phyloP scores from a whole-genome alignment of 805 yeast genomes.

The Wickerhamiella sergipiensis region DNA sequence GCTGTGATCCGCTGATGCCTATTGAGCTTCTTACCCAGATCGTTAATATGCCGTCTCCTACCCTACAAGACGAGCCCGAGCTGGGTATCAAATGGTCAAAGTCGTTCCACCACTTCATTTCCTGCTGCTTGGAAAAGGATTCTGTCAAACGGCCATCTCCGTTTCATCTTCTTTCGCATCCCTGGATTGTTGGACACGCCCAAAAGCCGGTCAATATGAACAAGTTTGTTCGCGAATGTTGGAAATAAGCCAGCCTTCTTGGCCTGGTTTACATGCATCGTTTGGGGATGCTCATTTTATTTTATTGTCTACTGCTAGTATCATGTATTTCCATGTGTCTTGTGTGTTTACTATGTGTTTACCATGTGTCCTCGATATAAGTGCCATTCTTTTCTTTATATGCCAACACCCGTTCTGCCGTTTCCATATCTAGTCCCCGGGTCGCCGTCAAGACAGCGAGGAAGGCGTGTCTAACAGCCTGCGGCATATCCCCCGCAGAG shows the following conservation, averaged over 20 bases:
- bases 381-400: conserved; percentile 48
- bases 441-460: conserved; percentile 37
- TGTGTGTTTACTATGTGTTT: too few relatives aligned
- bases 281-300: neutral
- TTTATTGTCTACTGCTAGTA: neutral
- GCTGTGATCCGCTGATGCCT: conserved; percentile 49
- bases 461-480: conserved; percentile 69
- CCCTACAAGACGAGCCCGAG: conserved; percentile 60
- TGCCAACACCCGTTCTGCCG: conserved; percentile 35
- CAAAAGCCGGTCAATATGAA: conserved; percentile 70
- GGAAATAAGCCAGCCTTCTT: conserved; percentile 20
- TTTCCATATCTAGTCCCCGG: conserved; percentile 1
- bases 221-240: conserved; percentile 61
- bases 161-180: conserved; percentile 82
- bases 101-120: conserved; percentile 69
- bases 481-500: conserved; percentile 88
- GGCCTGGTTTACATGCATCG: neutral
- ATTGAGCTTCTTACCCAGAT: conserved; percentile 75
- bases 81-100: conserved; percentile 70
- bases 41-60: conserved; percentile 64
- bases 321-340: neutral
- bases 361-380: conserved; percentile 89
- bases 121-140: conserved; percentile 68
- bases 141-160: conserved; percentile 79
- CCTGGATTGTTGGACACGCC: conserved; percentile 78